phyloP scores from a whole-genome alignment of 2,329 filamentous ascomycete genomes.

The Cordyceps javanica region DNA sequence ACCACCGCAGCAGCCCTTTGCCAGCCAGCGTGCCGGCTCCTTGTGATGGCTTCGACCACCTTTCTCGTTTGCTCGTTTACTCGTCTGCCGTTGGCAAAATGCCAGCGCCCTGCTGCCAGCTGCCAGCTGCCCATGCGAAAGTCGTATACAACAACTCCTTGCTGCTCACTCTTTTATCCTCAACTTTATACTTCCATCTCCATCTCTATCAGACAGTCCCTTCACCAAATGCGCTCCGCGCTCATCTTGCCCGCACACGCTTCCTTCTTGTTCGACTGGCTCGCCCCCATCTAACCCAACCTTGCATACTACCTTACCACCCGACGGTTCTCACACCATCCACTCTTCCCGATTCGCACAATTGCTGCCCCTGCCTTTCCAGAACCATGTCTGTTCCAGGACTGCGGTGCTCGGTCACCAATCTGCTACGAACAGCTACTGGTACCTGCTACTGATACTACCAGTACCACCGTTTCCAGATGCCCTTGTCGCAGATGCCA shows the following conservation, averaged over 20 bases:
- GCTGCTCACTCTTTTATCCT: not conserved
- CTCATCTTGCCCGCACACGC: not conserved
- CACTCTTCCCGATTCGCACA: too few species aligned
- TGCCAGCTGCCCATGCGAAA: not conserved
- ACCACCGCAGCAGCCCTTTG: not conserved
- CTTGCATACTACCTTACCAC: not conserved
- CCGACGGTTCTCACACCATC: not conserved
- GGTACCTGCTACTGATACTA: too few species aligned
- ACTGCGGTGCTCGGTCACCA: too few species aligned
- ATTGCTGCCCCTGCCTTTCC: too few species aligned
- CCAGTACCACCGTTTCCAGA: too few species aligned
- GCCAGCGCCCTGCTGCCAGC: not conserved
- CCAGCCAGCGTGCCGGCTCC: too few species aligned
- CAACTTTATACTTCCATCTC: not conserved
- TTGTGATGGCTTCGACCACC: not conserved
- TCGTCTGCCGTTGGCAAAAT: too few species aligned
- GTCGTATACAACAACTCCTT: not conserved
- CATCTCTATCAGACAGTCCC: not conserved
- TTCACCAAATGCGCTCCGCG: not conserved
- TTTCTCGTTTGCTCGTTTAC: not conserved
- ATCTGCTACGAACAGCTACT: too few species aligned
- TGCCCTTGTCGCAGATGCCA: too few species aligned
- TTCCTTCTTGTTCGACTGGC: not conserved
- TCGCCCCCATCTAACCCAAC: not conserved
- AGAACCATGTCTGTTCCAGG: too few species aligned